Base-by-base conservation (phyloP, 148 eudicot species). In the Silene latifolia region DNA sequence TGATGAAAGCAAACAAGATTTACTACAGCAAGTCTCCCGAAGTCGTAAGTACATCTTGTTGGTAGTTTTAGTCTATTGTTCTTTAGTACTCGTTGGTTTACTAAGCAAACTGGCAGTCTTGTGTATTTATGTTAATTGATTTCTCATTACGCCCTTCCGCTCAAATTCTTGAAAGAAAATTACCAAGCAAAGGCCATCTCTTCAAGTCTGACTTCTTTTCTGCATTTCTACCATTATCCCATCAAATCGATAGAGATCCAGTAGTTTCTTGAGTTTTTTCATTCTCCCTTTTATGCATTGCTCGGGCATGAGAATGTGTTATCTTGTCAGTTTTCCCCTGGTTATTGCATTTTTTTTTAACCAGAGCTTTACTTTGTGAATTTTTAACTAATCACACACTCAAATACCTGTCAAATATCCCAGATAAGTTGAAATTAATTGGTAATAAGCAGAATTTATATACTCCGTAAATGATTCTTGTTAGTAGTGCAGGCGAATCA, bases 1-100 rank as follows among this genome's bases (percentile, higher is more conserved):
- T 90, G 83, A 90, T 92, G 97, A 95, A 95, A 85, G 98, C 98
- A 47, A 85, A 92, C 77, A 89, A 92, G 83, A 89, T 95, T 8
- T 82, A 88, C 75, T 95, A 92, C 86, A 95, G 97, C 90, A 95
- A 95, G 85, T 82, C 98, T 20, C 84, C 90, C 80, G 93, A 92
- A 86, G 82, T 85, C 76, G 98, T 94, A 84, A 90, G 92, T 59
- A 39, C 9, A 39, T 35, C 42, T 35, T 35, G 71, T 64, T 71
- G 61, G 21, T 8, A 25, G 23, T 27, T 25, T 8, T 24, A 7
- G 51, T 9, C 21, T 8, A 6, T 23, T 32, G 23, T 11, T 70
- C 29, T 69, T 27, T 3, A 27, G 29, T 27, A 27, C 29, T 27
- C 29, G 9, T 75, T 14, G 13, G 5, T 69, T 7, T 44, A 17